A percentile compares a stretch with the other conserved stretches of the same genome.
Evolutionary conservation across 345 rosid genomes (phyloP).

Genomic region (Eucalyptus viminalis): DNA sequence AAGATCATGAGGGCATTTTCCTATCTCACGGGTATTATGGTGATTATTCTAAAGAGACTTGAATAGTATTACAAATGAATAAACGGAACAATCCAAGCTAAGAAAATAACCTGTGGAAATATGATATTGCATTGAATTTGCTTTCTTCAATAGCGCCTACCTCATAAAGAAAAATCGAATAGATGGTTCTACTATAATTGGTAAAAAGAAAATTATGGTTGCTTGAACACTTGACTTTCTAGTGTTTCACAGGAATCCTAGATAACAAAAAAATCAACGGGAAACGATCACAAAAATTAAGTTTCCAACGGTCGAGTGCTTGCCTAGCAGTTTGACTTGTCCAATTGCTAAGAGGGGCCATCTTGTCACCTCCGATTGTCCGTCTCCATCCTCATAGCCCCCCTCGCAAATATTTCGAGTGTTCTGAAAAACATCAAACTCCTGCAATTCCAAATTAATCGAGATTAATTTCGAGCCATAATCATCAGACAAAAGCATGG

Average conservation of each 20-base stretch:
- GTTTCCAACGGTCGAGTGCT: not conserved
- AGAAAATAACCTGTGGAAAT: no score
- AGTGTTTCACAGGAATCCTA: not conserved
- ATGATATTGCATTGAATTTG: not conserved
- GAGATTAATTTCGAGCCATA: not conserved
- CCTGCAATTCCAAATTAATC: not conserved
- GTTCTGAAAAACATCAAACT: not conserved
- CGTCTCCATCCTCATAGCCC: not conserved
- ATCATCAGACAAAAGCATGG: not conserved
- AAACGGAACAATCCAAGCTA: no score
- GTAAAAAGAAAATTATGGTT: not conserved
- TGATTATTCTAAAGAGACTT: not conserved
- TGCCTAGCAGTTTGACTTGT: not conserved
- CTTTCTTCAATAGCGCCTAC: accelerated
- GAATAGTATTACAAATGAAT: not conserved
- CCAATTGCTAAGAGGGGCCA: accelerated
- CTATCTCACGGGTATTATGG: not conserved
- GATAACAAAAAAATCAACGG: not conserved
- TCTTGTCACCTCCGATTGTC: not conserved
- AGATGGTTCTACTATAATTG: accelerated
- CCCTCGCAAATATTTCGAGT: not conserved
- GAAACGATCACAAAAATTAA: no score
- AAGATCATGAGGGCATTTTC: not conserved
- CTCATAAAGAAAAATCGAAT: not conserved
- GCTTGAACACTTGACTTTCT: not conserved